Percentiles rank a stretch among this genome's conserved stretches.
Evolutionary conservation across 2,329 filamentous ascomycete genomes (phyloP).

Genomic region (Penicillium verrucosum): DNA sequence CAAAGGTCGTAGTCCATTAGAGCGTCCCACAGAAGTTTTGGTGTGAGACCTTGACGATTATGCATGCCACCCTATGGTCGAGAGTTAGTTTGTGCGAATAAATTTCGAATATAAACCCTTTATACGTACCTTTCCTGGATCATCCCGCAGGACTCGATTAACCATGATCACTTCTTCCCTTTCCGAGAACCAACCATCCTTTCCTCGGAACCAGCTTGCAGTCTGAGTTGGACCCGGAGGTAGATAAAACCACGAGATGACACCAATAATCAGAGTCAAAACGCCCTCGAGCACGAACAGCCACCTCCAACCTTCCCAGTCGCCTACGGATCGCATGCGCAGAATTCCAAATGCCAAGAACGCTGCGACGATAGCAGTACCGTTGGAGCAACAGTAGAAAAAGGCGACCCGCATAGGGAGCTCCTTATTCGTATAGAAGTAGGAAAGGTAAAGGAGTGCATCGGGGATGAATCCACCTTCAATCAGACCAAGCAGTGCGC

Average conservation of each 20-base stretch:
- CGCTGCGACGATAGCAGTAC: conserved; percentile 1
- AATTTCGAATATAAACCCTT: fast-evolving
- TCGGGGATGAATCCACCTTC: conserved; percentile 48
- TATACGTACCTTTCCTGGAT: conserved; percentile 45
- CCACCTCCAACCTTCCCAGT: conserved; percentile 9
- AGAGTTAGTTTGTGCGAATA: background rate
- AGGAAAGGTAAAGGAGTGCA: conserved; percentile 9
- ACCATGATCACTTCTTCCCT: conserved; percentile 65
- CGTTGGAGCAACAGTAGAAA: background rate
- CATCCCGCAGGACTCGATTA: conserved; percentile 52
- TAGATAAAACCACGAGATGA: conserved; percentile 46
- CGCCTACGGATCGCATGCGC: conserved; percentile 1
- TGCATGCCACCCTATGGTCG: conserved; percentile 24
- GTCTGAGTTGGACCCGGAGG: conserved; percentile 62
- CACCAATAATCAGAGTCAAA: conserved; percentile 5
- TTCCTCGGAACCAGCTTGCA: conserved; percentile 56
- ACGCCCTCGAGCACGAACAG: conserved; percentile 7
- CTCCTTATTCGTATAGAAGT: conserved; percentile 4
- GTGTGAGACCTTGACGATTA: conserved; percentile 31
- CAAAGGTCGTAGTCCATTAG: conserved; percentile 34
- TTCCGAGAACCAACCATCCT: conserved; percentile 58
- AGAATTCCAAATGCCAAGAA: conserved; percentile 11
- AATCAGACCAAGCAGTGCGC: conserved; percentile 45
- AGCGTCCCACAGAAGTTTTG: conserved; percentile 26
- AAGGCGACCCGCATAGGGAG: conserved; percentile 1